Evolutionary conservation across 768 basidiomycete species (phyloP), one percentile per base, ranked within the genome.

Genomic region (Lactifluus rugatus): DNA sequence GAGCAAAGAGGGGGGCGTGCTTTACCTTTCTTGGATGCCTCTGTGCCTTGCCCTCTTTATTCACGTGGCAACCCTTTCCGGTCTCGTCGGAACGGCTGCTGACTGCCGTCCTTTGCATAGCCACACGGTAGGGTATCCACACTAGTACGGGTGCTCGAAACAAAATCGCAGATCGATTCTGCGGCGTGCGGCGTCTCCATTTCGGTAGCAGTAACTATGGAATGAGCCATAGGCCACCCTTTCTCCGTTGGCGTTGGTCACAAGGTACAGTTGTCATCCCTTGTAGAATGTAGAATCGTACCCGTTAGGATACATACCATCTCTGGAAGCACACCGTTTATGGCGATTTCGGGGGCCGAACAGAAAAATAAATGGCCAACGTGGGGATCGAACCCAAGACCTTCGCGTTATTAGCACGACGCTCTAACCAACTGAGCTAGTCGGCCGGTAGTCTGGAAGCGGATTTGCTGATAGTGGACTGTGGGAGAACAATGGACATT

Each of bases 351-450:
- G 32, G 11, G 11, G 32, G 32, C 5, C 14, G 19, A 41, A 41
- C 2, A 42, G 53, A 21, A 32, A 32, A 34, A 5, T 19, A 1
- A 16, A 54, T 66, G 66, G 66, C 66, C 65, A 63, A 63, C 57
- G 62, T 66, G 66, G 66, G 66, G 66, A 61, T 66, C 66, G 65
- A 66, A 66, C 66, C 66, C 66, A 66, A 64, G 66, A 66, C 66
- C 66, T 66, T 66, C 65, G 65, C 52, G 61, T 62, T 80, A 84
- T 85, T 87, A 87, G 85, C 82, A 85, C 85, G 81, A 87, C 85
- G 85, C 86, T 87, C 86, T 87, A 87, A 88, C 86, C 87, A 87
- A 76, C 87, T 89, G 86, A 89, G 87, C 86, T 87, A 88, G 83
- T 81, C 85, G 84, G 85, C 85, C 85, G 53, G 4, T 23, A 23